Evolutionary conservation across 177 flowering plant genomes (phyloP).

Genomic region (Vitis hybrid): DNA sequence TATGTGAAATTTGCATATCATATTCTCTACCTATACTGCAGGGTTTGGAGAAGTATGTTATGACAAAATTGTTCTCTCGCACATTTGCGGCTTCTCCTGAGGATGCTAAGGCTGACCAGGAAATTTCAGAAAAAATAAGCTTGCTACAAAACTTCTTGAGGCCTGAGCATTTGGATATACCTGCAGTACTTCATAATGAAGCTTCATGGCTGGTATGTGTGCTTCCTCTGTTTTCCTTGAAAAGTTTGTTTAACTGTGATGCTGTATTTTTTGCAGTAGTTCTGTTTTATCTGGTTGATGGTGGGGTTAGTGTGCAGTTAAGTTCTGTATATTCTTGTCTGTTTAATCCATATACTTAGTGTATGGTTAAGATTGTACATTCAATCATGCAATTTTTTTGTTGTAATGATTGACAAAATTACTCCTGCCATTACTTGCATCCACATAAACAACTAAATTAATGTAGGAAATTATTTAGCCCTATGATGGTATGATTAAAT

Average conservation of each 20-base stretch:
- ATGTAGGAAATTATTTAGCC: too few relatives aligned
- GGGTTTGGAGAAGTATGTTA: conserved; percentile 62
- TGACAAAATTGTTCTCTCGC: conserved; percentile 52
- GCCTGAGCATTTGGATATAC: conserved; percentile 64
- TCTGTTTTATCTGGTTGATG: not conserved
- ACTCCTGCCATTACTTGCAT: too few relatives aligned
- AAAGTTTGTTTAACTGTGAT: not conserved
- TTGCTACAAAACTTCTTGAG: conserved; percentile 45
- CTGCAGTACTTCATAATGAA: conserved; percentile 37
- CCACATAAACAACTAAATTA: too few relatives aligned
- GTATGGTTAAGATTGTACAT: too few relatives aligned
- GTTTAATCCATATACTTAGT: too few relatives aligned
- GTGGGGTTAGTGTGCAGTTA: too few relatives aligned
- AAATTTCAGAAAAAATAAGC: conserved; percentile 39
- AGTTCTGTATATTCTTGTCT: too few relatives aligned
- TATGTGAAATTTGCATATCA: not conserved
- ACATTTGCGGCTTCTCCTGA: conserved; percentile 45
- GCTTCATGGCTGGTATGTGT: conserved; percentile 55
- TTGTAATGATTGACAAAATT: too few relatives aligned
- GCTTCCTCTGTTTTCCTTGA: conserved; percentile 3
- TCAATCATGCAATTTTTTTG: too few relatives aligned
- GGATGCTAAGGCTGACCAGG: conserved; percentile 40
- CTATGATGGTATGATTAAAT: too few relatives aligned
- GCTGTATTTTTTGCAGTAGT: not conserved
- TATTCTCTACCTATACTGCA: conserved; percentile 16